Evolutionary conservation across 805 yeast genomes (phyloP).

Genomic region (Yamadazyma philogaea): DNA sequence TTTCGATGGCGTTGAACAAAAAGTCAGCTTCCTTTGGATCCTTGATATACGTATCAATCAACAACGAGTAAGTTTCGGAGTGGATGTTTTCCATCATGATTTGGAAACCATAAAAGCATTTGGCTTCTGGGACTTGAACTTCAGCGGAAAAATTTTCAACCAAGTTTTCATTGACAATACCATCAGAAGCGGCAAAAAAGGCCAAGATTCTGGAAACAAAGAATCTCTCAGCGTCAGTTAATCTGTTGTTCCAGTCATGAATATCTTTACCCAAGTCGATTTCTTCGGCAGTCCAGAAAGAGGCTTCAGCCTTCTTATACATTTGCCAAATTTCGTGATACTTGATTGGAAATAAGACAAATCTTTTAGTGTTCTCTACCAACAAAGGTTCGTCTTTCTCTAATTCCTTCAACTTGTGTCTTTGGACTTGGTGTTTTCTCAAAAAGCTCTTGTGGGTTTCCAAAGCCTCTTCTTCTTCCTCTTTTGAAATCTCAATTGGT

Average conservation of each 20-base stretch:
- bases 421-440: conserved; percentile 61
- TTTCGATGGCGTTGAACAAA: conserved; percentile 93
- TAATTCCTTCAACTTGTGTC: conserved; percentile 66
- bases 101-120: conserved; percentile 98
- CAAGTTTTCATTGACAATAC: conserved; percentile 95
- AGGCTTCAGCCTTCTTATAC: conserved; percentile 98
- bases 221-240: conserved; percentile 89
- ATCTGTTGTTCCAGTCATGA: conserved; percentile 86
- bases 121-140: conserved; percentile 96
- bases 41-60: conserved; percentile 92
- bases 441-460: conserved; percentile 56
- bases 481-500: conserved; percentile 11
- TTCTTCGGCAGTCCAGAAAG: conserved; percentile 99
- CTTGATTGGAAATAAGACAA: conserved; percentile 92
- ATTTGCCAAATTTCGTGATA: conserved; percentile 99
- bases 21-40: conserved; percentile 91
- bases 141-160: conserved; percentile 97
- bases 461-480: conserved; percentile 18
- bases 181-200: conserved; percentile 98
- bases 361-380: conserved; percentile 79
- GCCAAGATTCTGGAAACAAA: conserved; percentile 92
- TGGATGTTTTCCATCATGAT: conserved; percentile 99
- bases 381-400: conserved; percentile 91
- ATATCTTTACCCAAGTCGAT: conserved; percentile 90
- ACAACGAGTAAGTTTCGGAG: conserved; percentile 92